Percentiles rank a stretch among this genome's conserved stretches.
Conservation (phyloP, 345 rosid species). For the Limnanthes douglasii region DNA sequence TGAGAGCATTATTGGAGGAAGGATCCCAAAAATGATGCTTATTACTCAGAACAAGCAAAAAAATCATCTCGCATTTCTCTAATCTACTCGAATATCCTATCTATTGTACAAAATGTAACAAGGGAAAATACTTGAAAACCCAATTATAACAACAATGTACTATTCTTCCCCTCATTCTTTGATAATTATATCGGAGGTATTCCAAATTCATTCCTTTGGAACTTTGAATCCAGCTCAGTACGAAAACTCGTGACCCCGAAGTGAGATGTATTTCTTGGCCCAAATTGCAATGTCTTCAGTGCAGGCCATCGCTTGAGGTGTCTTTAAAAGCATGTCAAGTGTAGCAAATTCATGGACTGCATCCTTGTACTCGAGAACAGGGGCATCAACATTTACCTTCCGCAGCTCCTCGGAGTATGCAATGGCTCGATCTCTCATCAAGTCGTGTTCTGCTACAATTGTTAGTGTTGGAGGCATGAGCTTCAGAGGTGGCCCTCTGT, state of each 20-base stretch:
- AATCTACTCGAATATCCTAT: too few species aligned
- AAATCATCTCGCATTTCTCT: too few species aligned
- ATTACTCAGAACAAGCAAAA: too few species aligned
- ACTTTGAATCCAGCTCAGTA: too few species aligned
- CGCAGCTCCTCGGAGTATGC: slow-evolving; percentile 82
- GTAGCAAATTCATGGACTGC: slow-evolving; percentile 96
- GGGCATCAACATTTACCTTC: slow-evolving; percentile 82
- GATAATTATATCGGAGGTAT: too few species aligned
- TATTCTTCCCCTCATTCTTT: too few species aligned
- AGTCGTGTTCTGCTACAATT: slow-evolving; percentile 85
- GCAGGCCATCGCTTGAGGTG: slow-evolving; percentile 80
- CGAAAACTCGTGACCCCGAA: slow-evolving; percentile 81
- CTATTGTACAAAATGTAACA: too few species aligned
- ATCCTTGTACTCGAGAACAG: slow-evolving; percentile 85
- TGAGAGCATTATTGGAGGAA: too few species aligned
- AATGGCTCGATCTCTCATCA: slow-evolving; percentile 97
- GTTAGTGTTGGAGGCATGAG: slow-evolving; percentile 90
- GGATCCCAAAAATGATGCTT: too few species aligned
- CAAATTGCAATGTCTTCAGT: slow-evolving; percentile 84
- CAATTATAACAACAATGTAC: too few species aligned
- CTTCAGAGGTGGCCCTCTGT: slow-evolving; percentile 63
- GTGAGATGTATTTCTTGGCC: slow-evolving; percentile 83
- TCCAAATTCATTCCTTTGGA: too few species aligned
- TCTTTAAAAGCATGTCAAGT: slow-evolving; percentile 73
- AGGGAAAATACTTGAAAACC: too few species aligned